These are phyloP conservation scores for Chenopodium quinoa DNA, from an alignment of 148 eudicot genomes.

Conservation along the genomic window DNA sequence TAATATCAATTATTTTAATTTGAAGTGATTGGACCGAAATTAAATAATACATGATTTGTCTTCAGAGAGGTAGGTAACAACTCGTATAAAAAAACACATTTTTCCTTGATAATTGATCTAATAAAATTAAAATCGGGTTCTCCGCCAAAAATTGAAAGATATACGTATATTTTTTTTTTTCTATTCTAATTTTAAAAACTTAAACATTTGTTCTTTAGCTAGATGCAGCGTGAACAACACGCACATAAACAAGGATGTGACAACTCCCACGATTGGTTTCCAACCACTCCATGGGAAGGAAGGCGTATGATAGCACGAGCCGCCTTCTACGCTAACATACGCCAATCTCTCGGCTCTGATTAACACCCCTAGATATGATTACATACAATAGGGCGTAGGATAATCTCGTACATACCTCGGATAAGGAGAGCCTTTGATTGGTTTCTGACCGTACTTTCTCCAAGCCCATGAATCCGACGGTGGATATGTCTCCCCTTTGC, in stretches of 20 bases:
- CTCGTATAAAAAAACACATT: no score
- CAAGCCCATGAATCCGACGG: constrained; percentile 80
- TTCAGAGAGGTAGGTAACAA: no score
- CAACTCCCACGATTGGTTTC: constrained; percentile 22
- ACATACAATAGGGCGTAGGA: background rate
- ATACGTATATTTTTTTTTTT: background rate
- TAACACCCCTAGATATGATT: background rate
- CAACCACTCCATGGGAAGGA: constrained; percentile 21
- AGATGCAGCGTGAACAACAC: background rate
- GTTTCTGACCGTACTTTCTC: constrained; percentile 79
- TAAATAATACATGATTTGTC: no score
- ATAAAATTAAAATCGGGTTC: background rate
- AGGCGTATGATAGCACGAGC: constrained; percentile 22
- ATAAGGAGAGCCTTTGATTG: constrained; percentile 71
- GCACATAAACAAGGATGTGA: constrained; percentile 28
- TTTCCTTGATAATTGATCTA: background rate
- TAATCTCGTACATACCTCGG: constrained; percentile 43
- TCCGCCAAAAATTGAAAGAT: background rate
- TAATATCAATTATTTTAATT: no score
- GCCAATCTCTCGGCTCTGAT: background rate
- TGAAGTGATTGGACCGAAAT: no score
- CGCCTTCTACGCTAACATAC: constrained; percentile 22
- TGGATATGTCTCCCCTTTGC: constrained; percentile 53
- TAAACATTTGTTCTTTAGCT: background rate
- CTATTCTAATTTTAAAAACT: no score